Evolutionary conservation across 805 yeast species (phyloP), one percentile per base, ranked within the genome.

Genomic region (Kazachstania africana): DNA sequence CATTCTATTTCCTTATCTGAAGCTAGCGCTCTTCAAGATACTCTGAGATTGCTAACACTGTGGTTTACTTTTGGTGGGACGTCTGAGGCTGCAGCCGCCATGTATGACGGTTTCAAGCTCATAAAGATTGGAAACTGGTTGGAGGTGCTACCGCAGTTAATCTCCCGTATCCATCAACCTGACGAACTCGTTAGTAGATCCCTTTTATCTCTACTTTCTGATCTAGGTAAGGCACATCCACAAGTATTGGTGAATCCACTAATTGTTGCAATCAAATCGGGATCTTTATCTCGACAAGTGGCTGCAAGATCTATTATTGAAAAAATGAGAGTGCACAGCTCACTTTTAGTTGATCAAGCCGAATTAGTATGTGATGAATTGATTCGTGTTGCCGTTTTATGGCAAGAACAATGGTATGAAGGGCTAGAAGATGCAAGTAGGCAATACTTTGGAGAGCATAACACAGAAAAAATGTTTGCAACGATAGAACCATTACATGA

Each of bases 331-430:
- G 67, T 78, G 2, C 95, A 88, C 44, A 79, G 93, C 25, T 68
- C 95, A 0, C 59, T 62, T 0, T 62, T 87, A 36, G 94, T 87
- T 22, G 81, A 77, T 37, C 95, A 87, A 50, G 83, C 95, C 0
- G 94, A 83, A 44, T 55, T 84, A 33, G 95, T 87, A 12, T 78
- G 93, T 58, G 75, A 77, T 41, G 96, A 88, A 48, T 69, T 87
- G 34, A 85, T 88, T 39, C 65, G 96, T 42, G 94, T 85, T 14
- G 95, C 96, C 1, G 95, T 87, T 4, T 59, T 88, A 36, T 85
- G 96, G 95, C 94, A 83, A 46, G 97, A 87, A 48, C 77, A 80
- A 50, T 87, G 97, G 97, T 84, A 84, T 44, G 95, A 85, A 56
- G 95, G 93, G 4, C 62, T 87, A 18, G 97, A 87, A 51, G 95